Percentiles rank a stretch among this genome's conserved stretches.
Evolutionary conservation across 768 basidiomycete genomes (phyloP).

Genomic region (Tylopilus subfusipes): DNA sequence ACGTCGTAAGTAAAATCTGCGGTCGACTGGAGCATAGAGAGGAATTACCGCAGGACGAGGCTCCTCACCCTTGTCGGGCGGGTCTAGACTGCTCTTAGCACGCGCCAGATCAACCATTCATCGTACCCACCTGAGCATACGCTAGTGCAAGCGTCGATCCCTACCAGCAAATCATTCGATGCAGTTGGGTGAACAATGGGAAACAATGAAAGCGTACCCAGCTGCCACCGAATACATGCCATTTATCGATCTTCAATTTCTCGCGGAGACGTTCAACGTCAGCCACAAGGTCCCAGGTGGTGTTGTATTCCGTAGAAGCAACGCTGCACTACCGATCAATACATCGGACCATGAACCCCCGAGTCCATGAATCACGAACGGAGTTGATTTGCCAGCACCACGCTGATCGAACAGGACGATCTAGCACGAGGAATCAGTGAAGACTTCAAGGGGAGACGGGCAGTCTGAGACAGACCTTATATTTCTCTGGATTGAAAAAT

Average conservation of each 20-base stretch:
- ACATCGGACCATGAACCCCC: background rate
- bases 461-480: conserved; percentile 62
- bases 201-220: conserved; percentile 58
- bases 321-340: conserved; percentile 40
- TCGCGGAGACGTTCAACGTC: conserved; percentile 83
- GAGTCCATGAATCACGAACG: conserved; percentile 45
- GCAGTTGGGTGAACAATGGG: background rate
- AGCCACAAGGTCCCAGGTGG: conserved; percentile 89
- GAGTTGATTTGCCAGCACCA: conserved; percentile 82
- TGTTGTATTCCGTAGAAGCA: conserved; percentile 81
- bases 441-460: background rate
- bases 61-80: conserved; percentile 80
- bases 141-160: conserved; percentile 85
- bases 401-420: conserved; percentile 89
- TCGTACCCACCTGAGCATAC: conserved; percentile 67
- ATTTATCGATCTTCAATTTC: conserved; percentile 73
- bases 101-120: background rate
- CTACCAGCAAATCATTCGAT: conserved; percentile 29
- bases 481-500: conserved; percentile 83
- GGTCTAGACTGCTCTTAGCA: conserved; percentile 38
- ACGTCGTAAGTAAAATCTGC: background rate
- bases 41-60: conserved; percentile 65
- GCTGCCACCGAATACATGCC: conserved; percentile 94
- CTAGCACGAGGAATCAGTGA: conserved; percentile 33
- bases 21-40: background rate